Evolutionary conservation across 352 stramenopile genomes (phyloP), one percentile per base, ranked within the genome.

Genomic region (Pythium grandisporangium): DNA sequence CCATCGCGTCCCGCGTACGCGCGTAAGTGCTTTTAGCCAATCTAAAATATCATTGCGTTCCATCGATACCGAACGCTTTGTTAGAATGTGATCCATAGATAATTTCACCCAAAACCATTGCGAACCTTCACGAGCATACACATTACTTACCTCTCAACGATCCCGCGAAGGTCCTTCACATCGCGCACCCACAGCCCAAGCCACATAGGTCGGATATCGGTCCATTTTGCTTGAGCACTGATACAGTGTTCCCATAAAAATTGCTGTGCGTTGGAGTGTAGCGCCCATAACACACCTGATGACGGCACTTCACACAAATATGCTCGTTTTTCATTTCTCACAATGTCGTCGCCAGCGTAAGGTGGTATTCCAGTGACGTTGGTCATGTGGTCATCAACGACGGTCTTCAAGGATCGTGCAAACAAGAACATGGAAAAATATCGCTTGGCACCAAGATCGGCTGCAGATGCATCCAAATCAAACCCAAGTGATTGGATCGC

Each of bases 221-320:
- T 53, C 79, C 79, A 93, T n/a, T 56, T 65, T 41, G 79, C 66
- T 30, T 70, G 51, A 2, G 66, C 55, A 17, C 62, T 37, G 35
- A 88, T 70, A 29, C 70, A 86, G 30, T 84, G 68, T 25, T 89
- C 73, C 24, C 73, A 56, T 22, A 93, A 43, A 51, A 93, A 87
- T 27, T 70, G 56, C 25, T 90, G 76, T n/a, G 79, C 69, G 46
- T 85, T 70, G 14, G 79, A 93, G 30, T 90, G 79, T n/a, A 93
- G 51, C 6, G 76, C 79, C 79, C 79, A 93, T 14, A 87, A 24
- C 7, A 90, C 45, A 1, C 66, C 76, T 20, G 79, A 93, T 3
- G 75, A 88, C 17, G 79, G 79, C 5, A 57, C 58, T 24, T 91
- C 70, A 7, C 66, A 51, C 34, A 83, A 48, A 23, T 52, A 55